Conservation (phyloP, 176 grass and related monocot species). For the bread wheat (Triticum aestivum) region IWGSC_CS_RefSeq_v2.1 NC_057805.1:76200501-76201000, state of each 20-base stretch:
- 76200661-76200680: constrained; percentile 3
- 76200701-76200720: constrained; percentile 58
- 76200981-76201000: constrained; percentile 73
- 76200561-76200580: neutral
- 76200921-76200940: neutral
- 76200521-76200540: neutral
- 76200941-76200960: neutral
- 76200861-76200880: neutral
- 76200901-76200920: neutral
- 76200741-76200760: constrained; percentile 51
- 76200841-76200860: constrained; percentile 69
- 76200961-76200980: constrained; percentile 62
- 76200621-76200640: neutral
- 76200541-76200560: neutral
- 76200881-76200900: neutral
- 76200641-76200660: neutral
- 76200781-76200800: constrained; percentile 46
- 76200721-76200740: constrained; percentile 61
- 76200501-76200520: neutral
- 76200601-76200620: neutral
- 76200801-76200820: constrained; percentile 51
- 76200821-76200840: constrained; percentile 86
- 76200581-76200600: neutral
- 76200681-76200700: constrained; percentile 72
- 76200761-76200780: constrained; percentile 27